These are phyloP conservation scores for Penicillium sp. DNA, from an alignment of 2,329 filamentous ascomycete species.

Conservation along the genomic window DNA sequence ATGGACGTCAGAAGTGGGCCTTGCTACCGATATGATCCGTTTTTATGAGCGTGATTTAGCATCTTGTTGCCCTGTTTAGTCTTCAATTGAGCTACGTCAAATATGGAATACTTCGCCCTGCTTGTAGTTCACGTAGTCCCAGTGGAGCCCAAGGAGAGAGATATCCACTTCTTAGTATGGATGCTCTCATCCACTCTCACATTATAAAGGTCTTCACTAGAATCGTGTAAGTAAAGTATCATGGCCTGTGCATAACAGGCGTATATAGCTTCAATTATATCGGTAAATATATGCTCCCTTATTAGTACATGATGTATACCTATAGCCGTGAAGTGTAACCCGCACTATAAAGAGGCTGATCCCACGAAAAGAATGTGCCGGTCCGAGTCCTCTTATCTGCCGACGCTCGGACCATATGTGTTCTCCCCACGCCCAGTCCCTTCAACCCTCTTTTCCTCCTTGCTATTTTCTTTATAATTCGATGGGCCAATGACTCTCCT, in stretches of 20 bases:
- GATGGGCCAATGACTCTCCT: conserved; percentile 40
- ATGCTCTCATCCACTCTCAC: not conserved
- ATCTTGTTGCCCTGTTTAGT: not conserved
- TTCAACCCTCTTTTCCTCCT: conserved; percentile 14
- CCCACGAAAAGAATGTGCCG: conserved; percentile 19
- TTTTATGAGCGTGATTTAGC: conserved; percentile 19
- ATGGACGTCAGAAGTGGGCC: conserved; percentile 10
- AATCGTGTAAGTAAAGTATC: not conserved
- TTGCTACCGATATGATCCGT: conserved; percentile 23
- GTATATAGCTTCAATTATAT: not conserved
- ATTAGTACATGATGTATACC: not conserved
- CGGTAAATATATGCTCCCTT: not conserved
- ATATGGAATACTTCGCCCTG: not conserved
- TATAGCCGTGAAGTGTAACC: not conserved
- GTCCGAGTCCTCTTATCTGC: conserved; percentile 24
- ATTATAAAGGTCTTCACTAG: not conserved
- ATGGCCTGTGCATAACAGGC: not conserved
- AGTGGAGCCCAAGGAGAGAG: not conserved
- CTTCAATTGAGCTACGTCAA: not conserved
- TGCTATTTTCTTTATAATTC: conserved; percentile 24
- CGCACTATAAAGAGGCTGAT: not conserved
- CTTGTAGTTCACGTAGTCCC: not conserved
- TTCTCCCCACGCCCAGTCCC: conserved; percentile 16
- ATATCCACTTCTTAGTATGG: not conserved
- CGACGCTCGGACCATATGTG: conserved; percentile 25